Conservation (phyloP, 2,329 filamentous ascomycete species). For the Colletotrichum chrysophilum region DNA sequence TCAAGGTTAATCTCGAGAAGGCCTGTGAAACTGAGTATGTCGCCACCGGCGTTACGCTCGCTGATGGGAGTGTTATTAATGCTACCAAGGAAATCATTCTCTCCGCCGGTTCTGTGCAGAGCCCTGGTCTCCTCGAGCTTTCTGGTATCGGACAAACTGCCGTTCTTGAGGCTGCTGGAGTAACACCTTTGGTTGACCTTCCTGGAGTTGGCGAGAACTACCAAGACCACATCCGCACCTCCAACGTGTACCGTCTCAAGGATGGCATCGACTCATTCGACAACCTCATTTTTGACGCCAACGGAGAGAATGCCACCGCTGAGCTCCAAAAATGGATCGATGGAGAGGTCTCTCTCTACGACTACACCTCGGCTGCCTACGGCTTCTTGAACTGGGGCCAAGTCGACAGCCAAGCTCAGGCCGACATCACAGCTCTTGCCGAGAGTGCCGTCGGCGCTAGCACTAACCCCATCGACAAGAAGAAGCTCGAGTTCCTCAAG, state of each 20-base stretch:
- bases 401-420: conserved; percentile 33
- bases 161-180: conserved; percentile 40
- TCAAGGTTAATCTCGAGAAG: conserved; percentile 27
- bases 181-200: conserved; percentile 43
- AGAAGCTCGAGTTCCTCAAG: conserved; percentile 43
- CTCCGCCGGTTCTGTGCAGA: conserved; percentile 16
- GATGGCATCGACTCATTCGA: conserved; percentile 33
- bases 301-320: conserved; percentile 34
- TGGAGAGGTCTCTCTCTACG: conserved; percentile 36
- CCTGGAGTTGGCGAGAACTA: conserved; percentile 53
- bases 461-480: conserved; percentile 35
- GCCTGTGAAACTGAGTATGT: not conserved
- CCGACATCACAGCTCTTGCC: conserved; percentile 34
- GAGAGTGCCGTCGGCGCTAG: conserved; percentile 30
- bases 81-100: conserved; percentile 15
- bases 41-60: not conserved
- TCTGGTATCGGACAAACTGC: conserved; percentile 36
- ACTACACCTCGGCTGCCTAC: conserved; percentile 41
- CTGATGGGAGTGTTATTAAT: not conserved
- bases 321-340: conserved; percentile 42
- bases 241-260: conserved; percentile 31
- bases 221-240: conserved; percentile 46
- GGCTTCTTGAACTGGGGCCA: conserved; percentile 46
- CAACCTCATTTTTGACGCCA: conserved; percentile 25
- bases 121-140: conserved; percentile 33